Conservation (phyloP, 306 rosid species). For the Amphicarpaea edgeworthii region DNA sequence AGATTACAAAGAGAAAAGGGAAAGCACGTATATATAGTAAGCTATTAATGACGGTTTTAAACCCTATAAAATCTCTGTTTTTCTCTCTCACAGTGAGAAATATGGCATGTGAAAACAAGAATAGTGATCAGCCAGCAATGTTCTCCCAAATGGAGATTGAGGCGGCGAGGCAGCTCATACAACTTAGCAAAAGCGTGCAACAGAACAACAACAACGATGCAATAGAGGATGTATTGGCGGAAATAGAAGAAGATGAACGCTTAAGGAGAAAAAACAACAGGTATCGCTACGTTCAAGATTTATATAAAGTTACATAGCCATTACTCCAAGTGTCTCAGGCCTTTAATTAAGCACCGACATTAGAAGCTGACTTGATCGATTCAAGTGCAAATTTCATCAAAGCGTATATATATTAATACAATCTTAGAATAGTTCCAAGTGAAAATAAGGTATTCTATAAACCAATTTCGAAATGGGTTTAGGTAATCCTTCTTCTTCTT, state of each 20-base stretch:
- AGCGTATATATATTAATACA: too few species aligned
- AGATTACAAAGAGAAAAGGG: not conserved
- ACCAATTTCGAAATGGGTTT: too few species aligned
- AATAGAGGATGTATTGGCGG: constrained; percentile 30
- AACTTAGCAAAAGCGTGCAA: constrained; percentile 52
- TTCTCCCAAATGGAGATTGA: constrained; percentile 49
- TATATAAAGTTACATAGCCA: constrained; percentile 36
- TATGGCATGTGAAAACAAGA: constrained; percentile 37
- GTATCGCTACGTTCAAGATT: constrained; percentile 37
- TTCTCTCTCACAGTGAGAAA: not conserved
- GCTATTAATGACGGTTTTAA: not conserved
- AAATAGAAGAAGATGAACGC: constrained; percentile 40
- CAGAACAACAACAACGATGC: constrained; percentile 13
- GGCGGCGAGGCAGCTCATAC: constrained; percentile 56
- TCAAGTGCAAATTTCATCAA: too few species aligned
- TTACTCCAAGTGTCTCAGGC: too few species aligned
- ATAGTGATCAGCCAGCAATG: not conserved
- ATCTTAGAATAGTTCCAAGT: too few species aligned
- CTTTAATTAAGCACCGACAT: too few species aligned
- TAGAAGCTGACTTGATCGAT: too few species aligned
- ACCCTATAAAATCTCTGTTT: not conserved
- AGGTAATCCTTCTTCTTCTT: too few species aligned
- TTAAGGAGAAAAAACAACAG: constrained; percentile 32
- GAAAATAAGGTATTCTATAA: too few species aligned
- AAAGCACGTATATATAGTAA: not conserved